Evolutionary conservation across 331 rosid species (phyloP), one percentile per base, ranked within the genome.

Genomic region (Telfairia occidentalis): DNA sequence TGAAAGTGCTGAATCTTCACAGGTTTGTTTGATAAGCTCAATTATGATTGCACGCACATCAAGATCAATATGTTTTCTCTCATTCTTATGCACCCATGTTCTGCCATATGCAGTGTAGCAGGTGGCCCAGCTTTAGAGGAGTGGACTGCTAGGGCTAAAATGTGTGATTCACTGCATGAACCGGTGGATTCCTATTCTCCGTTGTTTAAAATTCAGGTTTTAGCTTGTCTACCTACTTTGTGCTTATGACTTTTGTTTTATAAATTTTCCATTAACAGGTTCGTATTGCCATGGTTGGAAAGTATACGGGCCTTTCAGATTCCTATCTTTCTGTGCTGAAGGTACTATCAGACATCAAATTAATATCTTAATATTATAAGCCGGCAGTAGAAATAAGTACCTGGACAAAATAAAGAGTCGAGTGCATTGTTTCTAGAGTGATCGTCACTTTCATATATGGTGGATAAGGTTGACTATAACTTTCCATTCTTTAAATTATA

Each of bases 231-330:
- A 1, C 72, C 13, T 61, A 2, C 37, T 34, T 65, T 60, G 57
- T 80, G 32, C 16, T 57, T 57, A 50, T 24, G 57, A 57, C 69
- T 77, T 82, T 71, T 52, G 52, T 55, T n/a, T n/a, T 71, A 42
- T 57, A 58, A 78, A 21, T 23, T 71, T 45, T 6, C 59, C 29
- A 12, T 26, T 76, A 71, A 57, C 90, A 94, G 98, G 97, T 94
- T 55, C 92, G 90, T 69, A 94, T 94, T 86, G 96, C 96, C 26
- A 87, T 94, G 88, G 97, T 94, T 48, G 98, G 98, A 78, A 94
- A 94, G 84, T 94, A 94, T 79, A 94, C 97, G 2, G 90, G 88
- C 71, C 96, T 94, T 73, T 80, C 90, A 26, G 98, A 94, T 90
- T 86, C 97, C 70, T 94, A 94, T 83, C 96, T 94, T 76, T 94